Conservation (phyloP, 371 early-diverging fungal genomes). For the Syncephalastrum racemosum region DNA sequence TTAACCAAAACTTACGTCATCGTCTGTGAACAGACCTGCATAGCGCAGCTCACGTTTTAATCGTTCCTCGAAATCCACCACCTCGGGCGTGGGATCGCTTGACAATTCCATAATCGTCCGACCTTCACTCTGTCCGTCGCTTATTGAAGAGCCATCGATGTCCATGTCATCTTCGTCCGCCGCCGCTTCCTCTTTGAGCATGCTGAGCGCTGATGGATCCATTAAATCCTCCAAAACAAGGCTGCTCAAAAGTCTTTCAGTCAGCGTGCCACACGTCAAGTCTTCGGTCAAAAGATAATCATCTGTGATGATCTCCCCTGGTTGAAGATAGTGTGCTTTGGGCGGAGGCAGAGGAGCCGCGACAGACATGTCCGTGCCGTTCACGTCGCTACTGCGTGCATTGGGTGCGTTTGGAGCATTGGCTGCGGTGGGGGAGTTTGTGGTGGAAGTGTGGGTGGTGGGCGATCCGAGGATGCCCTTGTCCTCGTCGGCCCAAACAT, state of each 20-base stretch:
- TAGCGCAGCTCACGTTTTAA: conserved; percentile 79
- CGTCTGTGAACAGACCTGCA: conserved; percentile 80
- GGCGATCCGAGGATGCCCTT: conserved; percentile 22
- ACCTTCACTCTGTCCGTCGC: conserved; percentile 7
- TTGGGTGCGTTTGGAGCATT: too few species aligned
- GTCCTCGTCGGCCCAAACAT: conserved; percentile 88
- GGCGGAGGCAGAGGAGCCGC: conserved; percentile 1
- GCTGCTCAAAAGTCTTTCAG: conserved; percentile 76
- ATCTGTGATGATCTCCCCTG: conserved; percentile 45
- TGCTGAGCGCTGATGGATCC: conserved; percentile 24
- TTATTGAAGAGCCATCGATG: conserved; percentile 3
- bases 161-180: conserved; percentile 20
- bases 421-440: too few species aligned
- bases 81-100: conserved; percentile 25
- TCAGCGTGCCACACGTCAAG: conserved; percentile 66
- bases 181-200: conserved; percentile 18
- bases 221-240: conserved; percentile 63
- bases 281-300: conserved; percentile 60
- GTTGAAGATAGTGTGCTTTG: conserved; percentile 21
- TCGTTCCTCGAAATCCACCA: conserved; percentile 73
- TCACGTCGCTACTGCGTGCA: neutral
- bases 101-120: conserved; percentile 23
- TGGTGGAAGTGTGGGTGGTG: conserved; percentile 18
- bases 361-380: conserved; percentile 1
- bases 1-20: conserved; percentile 54